Conservation (phyloP, 2,329 filamentous ascomycete genomes). For the Monosporascus sp. region DNA sequence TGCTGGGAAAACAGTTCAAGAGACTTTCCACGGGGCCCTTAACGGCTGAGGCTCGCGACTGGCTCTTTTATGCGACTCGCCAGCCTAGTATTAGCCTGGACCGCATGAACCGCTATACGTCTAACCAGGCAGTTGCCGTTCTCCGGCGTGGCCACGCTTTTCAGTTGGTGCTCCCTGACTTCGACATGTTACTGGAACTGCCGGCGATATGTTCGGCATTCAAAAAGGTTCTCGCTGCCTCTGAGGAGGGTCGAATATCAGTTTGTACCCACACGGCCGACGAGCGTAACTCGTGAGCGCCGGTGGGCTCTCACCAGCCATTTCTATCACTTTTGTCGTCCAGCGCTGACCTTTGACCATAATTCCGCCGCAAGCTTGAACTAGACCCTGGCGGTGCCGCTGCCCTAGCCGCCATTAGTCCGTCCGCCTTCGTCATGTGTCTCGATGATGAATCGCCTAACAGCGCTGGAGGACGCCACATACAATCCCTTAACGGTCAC, state of each 20-base stretch:
- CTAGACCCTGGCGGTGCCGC: slow-evolving; percentile 1
- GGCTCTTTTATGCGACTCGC: slow-evolving; percentile 11
- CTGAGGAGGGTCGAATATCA: not conserved
- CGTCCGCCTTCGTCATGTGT: slow-evolving; percentile 9
- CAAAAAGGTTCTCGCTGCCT: slow-evolving; percentile 3
- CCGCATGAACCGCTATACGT: not conserved
- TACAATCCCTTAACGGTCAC: slow-evolving; percentile 8
- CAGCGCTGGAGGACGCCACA: slow-evolving; percentile 3
- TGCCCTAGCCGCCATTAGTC: slow-evolving; percentile 4
- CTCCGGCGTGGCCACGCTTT: slow-evolving; percentile 12
- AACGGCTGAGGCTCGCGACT: slow-evolving; percentile 2
- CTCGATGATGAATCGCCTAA: slow-evolving; percentile 10
- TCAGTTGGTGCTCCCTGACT: slow-evolving; percentile 2
- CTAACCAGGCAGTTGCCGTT: slow-evolving; percentile 7
- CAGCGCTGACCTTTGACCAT: not conserved
- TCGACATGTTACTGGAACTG: not conserved
- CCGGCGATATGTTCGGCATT: slow-evolving; percentile 4
- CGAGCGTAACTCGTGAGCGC: slow-evolving; percentile 10
- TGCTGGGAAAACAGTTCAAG: not conserved
- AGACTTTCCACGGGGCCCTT: slow-evolving; percentile 3
- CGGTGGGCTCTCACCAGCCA: not conserved
- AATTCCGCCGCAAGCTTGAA: slow-evolving; percentile 8
- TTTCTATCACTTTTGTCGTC: not conserved
- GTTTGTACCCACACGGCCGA: slow-evolving; percentile 10
- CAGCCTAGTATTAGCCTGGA: slow-evolving; percentile 4